Percentiles rank a stretch among this genome's conserved stretches.
Conservation (phyloP, 2,329 filamentous ascomycete genomes). For the Fusarium duplospermum region DNA sequence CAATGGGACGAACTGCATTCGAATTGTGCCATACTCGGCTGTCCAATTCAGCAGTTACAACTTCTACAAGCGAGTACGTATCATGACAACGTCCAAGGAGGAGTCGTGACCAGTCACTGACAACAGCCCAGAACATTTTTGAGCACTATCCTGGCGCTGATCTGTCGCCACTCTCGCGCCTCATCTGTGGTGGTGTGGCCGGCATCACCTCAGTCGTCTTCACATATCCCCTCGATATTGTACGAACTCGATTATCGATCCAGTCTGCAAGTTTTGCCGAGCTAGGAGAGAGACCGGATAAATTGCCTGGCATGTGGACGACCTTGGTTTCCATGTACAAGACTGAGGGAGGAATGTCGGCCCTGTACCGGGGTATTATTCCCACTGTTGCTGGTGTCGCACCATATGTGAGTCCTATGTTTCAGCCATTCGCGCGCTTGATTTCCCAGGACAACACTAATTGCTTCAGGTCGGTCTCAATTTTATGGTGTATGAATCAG, state of each 20-base stretch:
- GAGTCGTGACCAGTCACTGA: slow-evolving; percentile 4
- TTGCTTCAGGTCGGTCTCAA: slow-evolving; percentile 83
- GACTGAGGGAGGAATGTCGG: slow-evolving; percentile 84
- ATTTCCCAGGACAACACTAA: slow-evolving; percentile 9
- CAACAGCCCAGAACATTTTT: slow-evolving; percentile 70
- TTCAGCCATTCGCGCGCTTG: neutral
- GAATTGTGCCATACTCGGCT: slow-evolving; percentile 97
- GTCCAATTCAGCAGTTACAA: slow-evolving; percentile 99
- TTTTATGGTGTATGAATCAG: slow-evolving; percentile 97
- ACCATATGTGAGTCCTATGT: slow-evolving; percentile 75
- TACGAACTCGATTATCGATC: slow-evolving; percentile 94
- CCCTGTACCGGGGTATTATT: slow-evolving; percentile 93
- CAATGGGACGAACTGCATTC: slow-evolving; percentile 98
- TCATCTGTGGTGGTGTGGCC: slow-evolving; percentile 90
- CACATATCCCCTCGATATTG: slow-evolving; percentile 97
- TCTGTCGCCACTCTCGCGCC: slow-evolving; percentile 77
- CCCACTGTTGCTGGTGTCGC: slow-evolving; percentile 96
- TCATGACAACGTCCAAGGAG: too few species aligned
- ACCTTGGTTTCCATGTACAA: slow-evolving; percentile 88
- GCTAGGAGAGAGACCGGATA: slow-evolving; percentile 71
- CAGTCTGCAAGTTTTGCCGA: slow-evolving; percentile 95
- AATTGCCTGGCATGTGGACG: slow-evolving; percentile 91
- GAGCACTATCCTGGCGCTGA: slow-evolving; percentile 80
- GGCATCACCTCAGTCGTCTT: slow-evolving; percentile 95
- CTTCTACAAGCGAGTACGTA: slow-evolving; percentile 87